Percentiles rank a stretch among this genome's conserved stretches.
Conservation (phyloP, 495 filamentous ascomycete species). For the Hypomontagnella monticulosa region DNA sequence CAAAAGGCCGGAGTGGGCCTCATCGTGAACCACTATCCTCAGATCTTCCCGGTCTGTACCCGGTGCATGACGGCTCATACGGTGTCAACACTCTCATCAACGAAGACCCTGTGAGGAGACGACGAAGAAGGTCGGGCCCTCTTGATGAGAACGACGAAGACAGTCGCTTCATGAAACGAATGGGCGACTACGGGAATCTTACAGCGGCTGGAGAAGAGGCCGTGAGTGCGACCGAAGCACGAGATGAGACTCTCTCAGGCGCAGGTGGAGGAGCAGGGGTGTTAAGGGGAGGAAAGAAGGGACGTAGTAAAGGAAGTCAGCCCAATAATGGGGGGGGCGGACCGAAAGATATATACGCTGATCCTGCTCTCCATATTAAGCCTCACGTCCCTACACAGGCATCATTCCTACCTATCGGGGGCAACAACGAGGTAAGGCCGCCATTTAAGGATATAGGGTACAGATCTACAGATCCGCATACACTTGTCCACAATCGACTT, state of each 20-base stretch:
- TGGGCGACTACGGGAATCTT: conserved; percentile 22
- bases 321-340: too few species aligned
- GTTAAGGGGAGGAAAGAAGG: not conserved
- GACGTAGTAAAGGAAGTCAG: not conserved
- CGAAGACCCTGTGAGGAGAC: conserved; percentile 12
- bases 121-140: conserved; percentile 13
- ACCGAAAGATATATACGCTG: too few species aligned
- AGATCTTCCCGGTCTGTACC: conserved; percentile 41
- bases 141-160: conserved; percentile 40
- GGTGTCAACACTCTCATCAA: conserved; percentile 44
- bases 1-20: conserved; percentile 28
- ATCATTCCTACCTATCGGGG: not conserved
- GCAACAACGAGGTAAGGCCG: not conserved
- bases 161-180: conserved; percentile 13
- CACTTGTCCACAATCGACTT: conserved; percentile 23
- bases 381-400: conserved; percentile 5
- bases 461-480: conserved; percentile 26
- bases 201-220: conserved; percentile 30
- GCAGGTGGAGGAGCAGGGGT: conserved; percentile 1
- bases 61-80: conserved; percentile 45
- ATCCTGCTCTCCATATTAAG: not conserved
- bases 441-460: conserved; percentile 20
- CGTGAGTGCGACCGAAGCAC: conserved; percentile 12
- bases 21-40: conserved; percentile 25
- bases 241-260: not conserved